Evolutionary conservation across 2,329 filamentous ascomycete genomes (phyloP), one percentile per base, ranked within the genome.

Genomic region (Fonsecaea multimorphosa): DNA sequence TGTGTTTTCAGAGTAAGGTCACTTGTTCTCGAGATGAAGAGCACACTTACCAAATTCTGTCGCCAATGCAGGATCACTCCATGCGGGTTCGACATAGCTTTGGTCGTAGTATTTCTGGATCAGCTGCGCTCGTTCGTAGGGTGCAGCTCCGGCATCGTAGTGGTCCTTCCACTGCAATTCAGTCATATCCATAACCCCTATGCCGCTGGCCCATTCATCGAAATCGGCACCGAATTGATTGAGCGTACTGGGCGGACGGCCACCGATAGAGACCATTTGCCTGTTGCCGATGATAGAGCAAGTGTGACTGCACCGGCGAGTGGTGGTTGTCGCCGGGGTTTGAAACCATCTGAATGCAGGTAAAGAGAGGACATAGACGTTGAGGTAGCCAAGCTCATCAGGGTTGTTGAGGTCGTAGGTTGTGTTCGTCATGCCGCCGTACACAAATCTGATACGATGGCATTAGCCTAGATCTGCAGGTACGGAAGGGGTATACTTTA

Each of bases 271-370:
- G 24, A 54, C 8, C 52, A 54, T 54, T n/a, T 54, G 52, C 29
- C 52, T n/a, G 32, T 54, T 54, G 29, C 52, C 52, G 27, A 54
- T 54, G 27, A 54, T 14, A 16, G 27, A 36, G 6, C 52, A 54
- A 9, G 52, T 54, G 14, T 54, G 52, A 27, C 52, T 36, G 52
- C 32, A 32, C 8, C 52, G 24, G 27, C 27, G 52, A 9, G 52
- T 36, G 16, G 9, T 54, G 12, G 27, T 36, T 32, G 52, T n/a
- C 12, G 52, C 32, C 3, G 29, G 29, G 27, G 52, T 36, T 11
- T 36, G 52, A 7, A 36, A 54, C 52, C 27, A 54, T 54, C 52
- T 31, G 52, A 54, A 54, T n/a, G 52, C 52, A n/a, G 52, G 52
- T n/a, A 54, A 27, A 9, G 52, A 54, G 27, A 54, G 52, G 24